Evolutionary conservation across 768 basidiomycete genomes (phyloP).

Genomic region (Xerocomellus dryophilus): DNA sequence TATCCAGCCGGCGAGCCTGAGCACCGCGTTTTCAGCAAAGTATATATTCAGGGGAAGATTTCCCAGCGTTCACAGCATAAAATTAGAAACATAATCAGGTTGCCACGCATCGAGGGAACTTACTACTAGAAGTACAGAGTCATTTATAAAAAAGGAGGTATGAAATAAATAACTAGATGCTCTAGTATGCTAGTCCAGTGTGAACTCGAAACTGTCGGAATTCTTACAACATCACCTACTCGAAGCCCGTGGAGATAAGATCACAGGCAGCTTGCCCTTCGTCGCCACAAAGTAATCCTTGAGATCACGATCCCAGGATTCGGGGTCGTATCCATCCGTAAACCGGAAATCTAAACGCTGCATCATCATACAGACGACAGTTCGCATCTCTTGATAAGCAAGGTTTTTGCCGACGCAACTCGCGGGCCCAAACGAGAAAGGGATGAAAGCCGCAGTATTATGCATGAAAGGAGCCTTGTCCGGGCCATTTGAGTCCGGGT

Average conservation of each 20-base stretch:
- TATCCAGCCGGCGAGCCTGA: neutral
- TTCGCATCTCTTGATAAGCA: constrained; percentile 43
- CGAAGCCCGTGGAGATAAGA: constrained; percentile 34
- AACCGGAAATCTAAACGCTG: constrained; percentile 41
- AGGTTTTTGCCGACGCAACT: constrained; percentile 46
- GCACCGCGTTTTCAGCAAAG: neutral
- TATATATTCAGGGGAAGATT: constrained; percentile 8
- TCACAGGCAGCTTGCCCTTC: constrained; percentile 34
- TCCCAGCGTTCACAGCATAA: neutral
- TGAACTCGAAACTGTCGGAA: constrained; percentile 8
- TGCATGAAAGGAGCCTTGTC: constrained; percentile 32
- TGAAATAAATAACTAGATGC: constrained; percentile 24
- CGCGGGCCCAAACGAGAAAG: constrained; percentile 45
- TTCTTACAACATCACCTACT: constrained; percentile 17
- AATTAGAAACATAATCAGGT: constrained; percentile 5
- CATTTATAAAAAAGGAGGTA: constrained; percentile 11
- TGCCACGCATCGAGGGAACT: constrained; percentile 11
- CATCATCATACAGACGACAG: constrained; percentile 37
- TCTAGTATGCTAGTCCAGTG: constrained; percentile 25
- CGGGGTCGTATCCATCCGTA: constrained; percentile 35
- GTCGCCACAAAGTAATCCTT: constrained; percentile 39
- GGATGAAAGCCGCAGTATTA: constrained; percentile 41
- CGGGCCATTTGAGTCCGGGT: constrained; percentile 21
- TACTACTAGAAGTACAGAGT: constrained; percentile 16
- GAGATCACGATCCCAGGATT: constrained; percentile 34